phyloP scores from a whole-genome alignment of 257 asterid genomes.

The Forsythia viridissima region DNA sequence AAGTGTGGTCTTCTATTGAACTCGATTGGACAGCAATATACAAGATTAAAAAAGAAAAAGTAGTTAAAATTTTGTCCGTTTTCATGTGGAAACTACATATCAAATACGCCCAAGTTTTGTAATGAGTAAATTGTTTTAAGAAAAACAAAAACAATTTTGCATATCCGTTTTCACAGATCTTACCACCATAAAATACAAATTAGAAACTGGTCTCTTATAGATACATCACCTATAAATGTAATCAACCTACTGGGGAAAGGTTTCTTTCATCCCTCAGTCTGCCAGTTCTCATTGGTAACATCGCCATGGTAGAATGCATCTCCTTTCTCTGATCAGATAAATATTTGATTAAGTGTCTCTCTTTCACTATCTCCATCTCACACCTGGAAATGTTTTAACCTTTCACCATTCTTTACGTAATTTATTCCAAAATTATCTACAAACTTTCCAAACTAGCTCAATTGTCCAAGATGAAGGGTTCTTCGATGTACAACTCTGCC shows the following conservation, averaged over 20 bases:
- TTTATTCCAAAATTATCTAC: too few relatives aligned
- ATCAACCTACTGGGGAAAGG: background rate
- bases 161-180: background rate
- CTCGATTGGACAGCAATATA: background rate
- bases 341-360: too few relatives aligned
- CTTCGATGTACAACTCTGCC: too few relatives aligned
- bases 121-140: background rate
- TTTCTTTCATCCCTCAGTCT: background rate
- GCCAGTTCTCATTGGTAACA: background rate
- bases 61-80: background rate
- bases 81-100: too few relatives aligned
- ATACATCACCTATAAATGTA: background rate
- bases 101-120: background rate
- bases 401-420: too few relatives aligned
- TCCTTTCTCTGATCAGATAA: too few relatives aligned
- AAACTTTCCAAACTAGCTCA: too few relatives aligned
- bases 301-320: too few relatives aligned
- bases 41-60: background rate
- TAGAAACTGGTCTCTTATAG: conserved; percentile 1
- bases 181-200: background rate
- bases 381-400: too few relatives aligned
- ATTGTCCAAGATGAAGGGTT: too few relatives aligned
- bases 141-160: background rate
- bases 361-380: too few relatives aligned
- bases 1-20: background rate